Evolutionary conservation across 768 basidiomycete species (phyloP).

Genomic region (Panaeolus cyanescens): DNA sequence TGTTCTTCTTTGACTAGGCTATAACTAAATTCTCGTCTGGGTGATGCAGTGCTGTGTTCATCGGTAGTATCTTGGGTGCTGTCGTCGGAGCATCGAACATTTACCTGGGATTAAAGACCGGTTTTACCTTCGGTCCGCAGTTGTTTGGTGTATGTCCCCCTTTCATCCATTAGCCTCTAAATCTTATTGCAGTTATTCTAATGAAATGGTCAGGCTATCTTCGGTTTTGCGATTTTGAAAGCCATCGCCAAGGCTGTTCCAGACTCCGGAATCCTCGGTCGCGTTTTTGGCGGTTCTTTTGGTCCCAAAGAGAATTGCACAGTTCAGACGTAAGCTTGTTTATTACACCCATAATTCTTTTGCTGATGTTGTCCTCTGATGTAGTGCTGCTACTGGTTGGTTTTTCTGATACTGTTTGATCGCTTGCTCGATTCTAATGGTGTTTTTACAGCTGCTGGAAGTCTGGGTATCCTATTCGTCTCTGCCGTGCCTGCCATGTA

Average conservation of each 20-base stretch:
- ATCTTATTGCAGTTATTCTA: background rate
- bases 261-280: conserved; percentile 43
- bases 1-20: background rate
- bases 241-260: conserved; percentile 53
- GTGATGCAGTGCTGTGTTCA: conserved; percentile 29
- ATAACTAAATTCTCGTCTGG: background rate
- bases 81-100: conserved; percentile 65
- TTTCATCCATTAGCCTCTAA: background rate
- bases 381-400: conserved; percentile 40
- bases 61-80: conserved; percentile 53
- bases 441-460: conserved; percentile 52
- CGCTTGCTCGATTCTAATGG: background rate
- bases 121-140: conserved; percentile 66
- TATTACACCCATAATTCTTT: no score
- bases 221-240: conserved; percentile 63
- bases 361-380: no score
- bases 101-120: conserved; percentile 72
- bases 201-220: conserved; percentile 34
- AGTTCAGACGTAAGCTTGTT: conserved; percentile 46
- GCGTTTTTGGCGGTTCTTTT: conserved; percentile 55
- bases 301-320: conserved; percentile 71
- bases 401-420: background rate
- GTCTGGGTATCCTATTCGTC: conserved; percentile 61
- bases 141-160: conserved; percentile 46
- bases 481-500: conserved; percentile 64